Conservation (phyloP, 495 filamentous ascomycete genomes). For the Mycothermus thermophilus region DNA sequence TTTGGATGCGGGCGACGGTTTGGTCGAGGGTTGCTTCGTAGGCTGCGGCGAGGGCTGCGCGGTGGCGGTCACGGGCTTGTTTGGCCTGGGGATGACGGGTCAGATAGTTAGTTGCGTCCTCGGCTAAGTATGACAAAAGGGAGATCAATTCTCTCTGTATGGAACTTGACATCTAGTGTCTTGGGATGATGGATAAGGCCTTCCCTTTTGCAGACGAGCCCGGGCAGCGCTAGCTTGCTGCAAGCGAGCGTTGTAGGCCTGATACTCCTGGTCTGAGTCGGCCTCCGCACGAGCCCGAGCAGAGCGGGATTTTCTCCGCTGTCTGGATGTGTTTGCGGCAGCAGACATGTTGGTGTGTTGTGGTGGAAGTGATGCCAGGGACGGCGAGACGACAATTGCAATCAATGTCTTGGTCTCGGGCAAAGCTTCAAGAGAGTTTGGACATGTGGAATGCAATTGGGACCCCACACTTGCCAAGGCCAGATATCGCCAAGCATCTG, state of each 20-base stretch:
- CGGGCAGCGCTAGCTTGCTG: constrained; percentile 11
- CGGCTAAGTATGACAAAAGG: too few species aligned
- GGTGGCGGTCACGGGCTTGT: constrained; percentile 14
- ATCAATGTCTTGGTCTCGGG: background rate
- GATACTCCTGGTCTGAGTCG: constrained; percentile 11
- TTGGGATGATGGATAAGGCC: background rate
- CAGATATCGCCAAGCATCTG: background rate
- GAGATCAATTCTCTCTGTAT: too few species aligned
- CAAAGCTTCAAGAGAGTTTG: background rate
- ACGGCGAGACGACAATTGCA: too few species aligned
- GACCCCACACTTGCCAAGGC: too few species aligned
- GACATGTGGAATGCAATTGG: background rate
- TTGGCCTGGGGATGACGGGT: constrained; percentile 8
- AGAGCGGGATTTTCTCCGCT: background rate
- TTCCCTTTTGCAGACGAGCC: constrained; percentile 10
- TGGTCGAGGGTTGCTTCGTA: constrained; percentile 5
- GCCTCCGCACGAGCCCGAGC: background rate
- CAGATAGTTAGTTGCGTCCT: too few species aligned
- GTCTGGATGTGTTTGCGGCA: constrained; percentile 9
- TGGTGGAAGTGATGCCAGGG: background rate
- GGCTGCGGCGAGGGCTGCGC: constrained; percentile 8
- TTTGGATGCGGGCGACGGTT: constrained; percentile 9
- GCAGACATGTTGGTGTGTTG: constrained; percentile 11
- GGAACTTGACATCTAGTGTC: background rate
- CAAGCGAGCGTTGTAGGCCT: constrained; percentile 9